These are phyloP conservation scores for Cordyceps farinosa DNA, from an alignment of 2,329 filamentous ascomycete species.

Conservation along the genomic window DNA sequence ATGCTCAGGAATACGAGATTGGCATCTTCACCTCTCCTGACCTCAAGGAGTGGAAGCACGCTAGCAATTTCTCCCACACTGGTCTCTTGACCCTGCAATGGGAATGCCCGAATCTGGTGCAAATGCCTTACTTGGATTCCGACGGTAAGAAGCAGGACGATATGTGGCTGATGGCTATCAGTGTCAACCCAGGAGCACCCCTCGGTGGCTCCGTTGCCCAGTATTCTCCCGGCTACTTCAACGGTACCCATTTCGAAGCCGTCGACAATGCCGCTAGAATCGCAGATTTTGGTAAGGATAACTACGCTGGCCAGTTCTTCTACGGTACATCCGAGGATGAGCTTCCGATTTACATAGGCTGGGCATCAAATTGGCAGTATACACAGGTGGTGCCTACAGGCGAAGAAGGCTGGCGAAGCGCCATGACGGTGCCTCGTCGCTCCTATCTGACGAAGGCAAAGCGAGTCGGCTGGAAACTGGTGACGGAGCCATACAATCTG, in stretches of 20 bases:
- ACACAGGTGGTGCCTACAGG: conserved; percentile 30
- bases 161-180: conserved; percentile 45
- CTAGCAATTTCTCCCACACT: conserved; percentile 51
- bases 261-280: conserved; percentile 28
- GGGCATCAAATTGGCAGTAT: conserved; percentile 37
- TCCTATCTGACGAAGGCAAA: conserved; percentile 51
- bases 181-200: conserved; percentile 56
- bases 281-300: conserved; percentile 35
- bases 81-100: conserved; percentile 55
- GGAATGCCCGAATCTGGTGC: conserved; percentile 61
- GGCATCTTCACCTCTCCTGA: conserved; percentile 60
- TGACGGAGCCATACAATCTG: conserved; percentile 48
- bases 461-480: conserved; percentile 48
- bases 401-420: conserved; percentile 31
- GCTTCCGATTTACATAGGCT: conserved; percentile 32
- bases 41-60: conserved; percentile 52
- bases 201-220: conserved; percentile 52
- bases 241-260: conserved; percentile 58
- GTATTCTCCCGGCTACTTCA: conserved; percentile 58
- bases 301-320: conserved; percentile 36
- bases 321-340: conserved; percentile 25
- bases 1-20: conserved; percentile 49
- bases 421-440: conserved; percentile 39
- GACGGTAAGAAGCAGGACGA: conserved; percentile 27
- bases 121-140: conserved; percentile 44